Evolutionary conservation across 1,139 yeast genomes (phyloP).

Genomic region (Blastobotrys apis): DNA sequence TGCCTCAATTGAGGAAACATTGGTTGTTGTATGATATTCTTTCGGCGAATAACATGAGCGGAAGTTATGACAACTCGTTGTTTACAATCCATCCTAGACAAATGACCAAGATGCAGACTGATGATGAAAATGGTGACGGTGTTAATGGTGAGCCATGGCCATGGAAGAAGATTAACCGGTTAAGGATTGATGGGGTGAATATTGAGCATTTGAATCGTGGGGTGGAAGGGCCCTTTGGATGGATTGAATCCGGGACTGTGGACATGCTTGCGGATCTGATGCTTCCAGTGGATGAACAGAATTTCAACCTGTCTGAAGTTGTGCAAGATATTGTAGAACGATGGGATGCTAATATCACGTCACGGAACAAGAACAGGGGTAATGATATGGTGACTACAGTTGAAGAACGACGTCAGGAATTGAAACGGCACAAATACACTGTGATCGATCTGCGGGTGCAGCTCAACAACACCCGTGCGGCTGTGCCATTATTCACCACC

Average conservation of each 20-base stretch:
- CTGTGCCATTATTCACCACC: constrained; percentile 78
- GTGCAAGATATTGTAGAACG: constrained; percentile 40
- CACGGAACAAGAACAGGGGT: constrained; percentile 10
- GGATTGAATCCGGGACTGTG: constrained; percentile 89
- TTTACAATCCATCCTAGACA: constrained; percentile 87
- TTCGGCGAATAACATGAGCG: constrained; percentile 81
- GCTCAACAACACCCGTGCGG: constrained; percentile 80
- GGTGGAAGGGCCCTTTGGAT: constrained; percentile 89
- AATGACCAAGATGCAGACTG: constrained; percentile 28
- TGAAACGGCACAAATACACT: constrained; percentile 49
- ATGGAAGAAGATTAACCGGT: constrained; percentile 68
- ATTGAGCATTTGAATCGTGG: constrained; percentile 90
- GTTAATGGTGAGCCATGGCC: constrained; percentile 28
- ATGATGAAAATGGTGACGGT: constrained; percentile 20
- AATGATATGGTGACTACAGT: constrained; percentile 27
- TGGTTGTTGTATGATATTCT: constrained; percentile 88
- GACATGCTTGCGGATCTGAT: constrained; percentile 89
- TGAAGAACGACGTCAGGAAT: constrained; percentile 30
- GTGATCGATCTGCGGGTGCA: constrained; percentile 74
- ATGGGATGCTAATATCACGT: constrained; percentile 34
- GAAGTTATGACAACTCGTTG: constrained; percentile 86
- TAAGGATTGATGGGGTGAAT: constrained; percentile 77
- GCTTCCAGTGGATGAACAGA: constrained; percentile 61
- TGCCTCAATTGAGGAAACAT: constrained; percentile 76
- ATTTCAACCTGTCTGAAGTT: constrained; percentile 38